phyloP scores from a whole-genome alignment of 176 grass and related monocot genomes.

The Cocos nucifera region DNA sequence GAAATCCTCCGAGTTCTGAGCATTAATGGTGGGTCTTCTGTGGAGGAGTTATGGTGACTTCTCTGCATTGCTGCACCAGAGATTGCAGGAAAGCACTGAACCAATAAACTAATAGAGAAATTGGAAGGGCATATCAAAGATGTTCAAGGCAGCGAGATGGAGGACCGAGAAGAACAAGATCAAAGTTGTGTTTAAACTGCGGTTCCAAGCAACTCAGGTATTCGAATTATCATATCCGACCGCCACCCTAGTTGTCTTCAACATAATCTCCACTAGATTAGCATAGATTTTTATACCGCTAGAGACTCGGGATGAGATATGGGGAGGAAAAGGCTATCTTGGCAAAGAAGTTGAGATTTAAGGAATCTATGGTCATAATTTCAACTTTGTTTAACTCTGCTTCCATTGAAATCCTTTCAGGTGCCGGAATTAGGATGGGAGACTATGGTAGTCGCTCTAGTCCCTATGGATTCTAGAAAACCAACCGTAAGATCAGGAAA shows the following conservation, averaged over 20 bases:
- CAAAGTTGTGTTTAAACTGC: slow-evolving; percentile 86
- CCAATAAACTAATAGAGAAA: background rate
- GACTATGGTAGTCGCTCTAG: slow-evolving; percentile 63
- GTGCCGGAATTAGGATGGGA: slow-evolving; percentile 37
- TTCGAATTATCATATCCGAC: too few relatives aligned
- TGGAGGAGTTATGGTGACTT: background rate
- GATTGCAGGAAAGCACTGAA: background rate
- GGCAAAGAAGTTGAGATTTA: background rate
- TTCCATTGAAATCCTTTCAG: too few relatives aligned
- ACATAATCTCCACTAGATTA: too few relatives aligned
- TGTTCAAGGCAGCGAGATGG: slow-evolving; percentile 89
- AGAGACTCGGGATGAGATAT: too few relatives aligned
- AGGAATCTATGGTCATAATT: slow-evolving; percentile 39
- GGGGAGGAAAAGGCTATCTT: too few relatives aligned
- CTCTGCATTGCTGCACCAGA: slow-evolving; percentile 21
- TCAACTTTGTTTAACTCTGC: too few relatives aligned
- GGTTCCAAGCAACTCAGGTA: slow-evolving; percentile 74
- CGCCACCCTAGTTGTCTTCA: too few relatives aligned
- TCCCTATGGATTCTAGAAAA: slow-evolving; percentile 56
- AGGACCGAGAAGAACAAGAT: slow-evolving; percentile 65
- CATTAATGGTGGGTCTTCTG: slow-evolving; percentile 8
- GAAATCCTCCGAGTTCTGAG: background rate
- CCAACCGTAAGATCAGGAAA: slow-evolving; percentile 70
- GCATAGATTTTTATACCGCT: too few relatives aligned
- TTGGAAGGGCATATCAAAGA: slow-evolving; percentile 19